phyloP scores from a whole-genome alignment of 352 stramenopile genomes.

The Phytophthora rubi region DNA sequence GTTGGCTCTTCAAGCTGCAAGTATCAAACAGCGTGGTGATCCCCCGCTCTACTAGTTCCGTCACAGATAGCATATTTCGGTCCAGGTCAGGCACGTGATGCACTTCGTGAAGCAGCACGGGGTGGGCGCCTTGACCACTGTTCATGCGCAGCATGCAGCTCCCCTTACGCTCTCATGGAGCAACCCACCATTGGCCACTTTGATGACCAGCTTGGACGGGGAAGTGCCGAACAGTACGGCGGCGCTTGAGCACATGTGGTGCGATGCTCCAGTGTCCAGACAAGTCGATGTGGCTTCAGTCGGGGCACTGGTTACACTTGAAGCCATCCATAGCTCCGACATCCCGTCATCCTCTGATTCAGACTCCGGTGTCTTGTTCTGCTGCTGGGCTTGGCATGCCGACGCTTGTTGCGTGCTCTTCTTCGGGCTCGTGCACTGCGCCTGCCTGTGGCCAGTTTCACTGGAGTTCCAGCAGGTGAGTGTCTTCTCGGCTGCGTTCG shows the following conservation, averaged over 20 bases:
- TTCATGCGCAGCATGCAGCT: not conserved
- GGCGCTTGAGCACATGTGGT: constrained; percentile 1
- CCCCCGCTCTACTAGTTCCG: not conserved
- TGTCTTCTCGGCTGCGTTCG: not conserved
- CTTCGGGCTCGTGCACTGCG: not conserved
- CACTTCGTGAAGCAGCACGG: constrained; percentile 5
- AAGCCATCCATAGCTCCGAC: not conserved
- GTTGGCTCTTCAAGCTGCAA: not conserved
- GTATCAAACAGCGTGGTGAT: constrained; percentile 9
- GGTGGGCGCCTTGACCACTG: not conserved
- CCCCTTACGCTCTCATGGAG: constrained; percentile 1
- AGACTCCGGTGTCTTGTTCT: not conserved
- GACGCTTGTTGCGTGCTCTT: not conserved
- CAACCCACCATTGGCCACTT: constrained; percentile 6
- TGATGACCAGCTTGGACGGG: constrained; percentile 3
- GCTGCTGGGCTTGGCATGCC: not conserved
- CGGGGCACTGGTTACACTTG: not conserved
- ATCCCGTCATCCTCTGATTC: not conserved
- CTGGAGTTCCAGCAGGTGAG: not conserved
- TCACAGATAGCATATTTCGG: constrained; percentile 7
- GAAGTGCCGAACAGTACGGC: not conserved
- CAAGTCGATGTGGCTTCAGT: not conserved
- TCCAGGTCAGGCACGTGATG: constrained; percentile 5
- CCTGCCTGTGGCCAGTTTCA: not conserved
- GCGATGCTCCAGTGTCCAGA: not conserved